Base-by-base conservation (phyloP, 129 eudicot species). In the Saussurea involucrata region DNA sequence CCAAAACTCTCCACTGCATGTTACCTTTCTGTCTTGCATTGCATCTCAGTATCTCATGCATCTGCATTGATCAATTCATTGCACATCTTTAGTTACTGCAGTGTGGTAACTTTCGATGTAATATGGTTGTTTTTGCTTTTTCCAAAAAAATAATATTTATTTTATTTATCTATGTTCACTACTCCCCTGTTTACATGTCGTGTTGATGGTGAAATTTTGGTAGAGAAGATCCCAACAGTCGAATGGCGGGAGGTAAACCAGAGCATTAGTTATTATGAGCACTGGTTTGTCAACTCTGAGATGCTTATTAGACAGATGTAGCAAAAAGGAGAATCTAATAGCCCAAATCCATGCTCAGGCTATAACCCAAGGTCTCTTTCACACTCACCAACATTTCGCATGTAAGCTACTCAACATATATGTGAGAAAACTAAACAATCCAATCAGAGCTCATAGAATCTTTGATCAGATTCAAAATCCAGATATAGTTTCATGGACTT, bases 401-500 rank as follows among this genome's bases (percentile, higher is more conserved):
- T 78, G 76, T 74, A 68, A 81, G 61, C 66, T 84, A 4, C 76
- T 87, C 34, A 75, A 82, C 18, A 55, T 64, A 49, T 87, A 87
- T 76, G 55, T 87, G 8, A 49, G 7, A 4, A 68, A 79, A 4
- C 73, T 82, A 4, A 68, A 73, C 79, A 79, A 76, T 44, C 80
- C 85, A 8, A 25, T 36, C 17, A 64, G 44, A 76, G 87, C 83
- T 57, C 88, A 68, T 0, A 31, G 44, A 4, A 46, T 87, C 15
- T 87, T 87, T 80, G 74, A 63, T 58, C 78, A 70, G 64, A 81
- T 87, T 34, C 67, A 63, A 0, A 28, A 78, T 68, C 88, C 86
- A 49, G 88, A 87, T 42, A 75, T 84, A 15, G 77, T 83, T 63
- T 87, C 83, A 6, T 87, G 86, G 86, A 87, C 82, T 31, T 84